Base-by-base conservation (phyloP, 2,329 filamentous ascomycete species). In the Trichoderma lentiforme region DNA sequence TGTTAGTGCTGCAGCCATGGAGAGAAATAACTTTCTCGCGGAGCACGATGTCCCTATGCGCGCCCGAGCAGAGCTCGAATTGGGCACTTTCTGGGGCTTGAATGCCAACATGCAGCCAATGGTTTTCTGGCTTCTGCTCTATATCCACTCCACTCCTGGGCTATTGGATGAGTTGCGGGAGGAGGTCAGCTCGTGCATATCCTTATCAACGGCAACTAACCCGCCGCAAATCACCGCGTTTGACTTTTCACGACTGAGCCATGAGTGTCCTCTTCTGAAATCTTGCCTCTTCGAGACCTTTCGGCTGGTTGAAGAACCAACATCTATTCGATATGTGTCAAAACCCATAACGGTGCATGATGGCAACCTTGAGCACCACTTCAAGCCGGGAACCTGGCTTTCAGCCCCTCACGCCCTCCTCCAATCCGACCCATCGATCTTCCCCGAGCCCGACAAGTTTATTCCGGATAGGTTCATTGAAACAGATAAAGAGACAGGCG, bases 261-360 rank as follows among this genome's bases (percentile, higher is more conserved):
- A 58, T 6, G 66, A 70, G 28, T 75, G 74, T 12, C 76, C 73
- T 2, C 73, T 77, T 43, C 66, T 77, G 4, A 77, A 77, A 30
- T 74, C 76, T 2, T 73, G 65, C 12, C 72, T 76, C 18, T 75
- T 77, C 9, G 76, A 77, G 28, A 77, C 76, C 0, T 77, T 73
- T 14, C 71, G 75, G 0, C 58, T 77, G 21, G 74, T 68, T 9
- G 74, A 76, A 6, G 75, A 76, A 0, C 71, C 73, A 30, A 75
- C 74, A 8, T 73, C 75, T 3, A 72, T 77, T 11, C 74, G 76
- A 14, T 71, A 74, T 3, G 70, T 77, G 14, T 63, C 72, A n/a
- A 58, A 65, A 14, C 28, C 74, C 1, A 62, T 76, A 11, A 74
- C 64, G 1, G 36, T 77, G 3, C 34, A 53, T 2, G 76, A 76